These are phyloP conservation scores for Coemansia sp. DNA, from an alignment of 192 early-diverging fungal species.

Conservation along the genomic window DNA sequence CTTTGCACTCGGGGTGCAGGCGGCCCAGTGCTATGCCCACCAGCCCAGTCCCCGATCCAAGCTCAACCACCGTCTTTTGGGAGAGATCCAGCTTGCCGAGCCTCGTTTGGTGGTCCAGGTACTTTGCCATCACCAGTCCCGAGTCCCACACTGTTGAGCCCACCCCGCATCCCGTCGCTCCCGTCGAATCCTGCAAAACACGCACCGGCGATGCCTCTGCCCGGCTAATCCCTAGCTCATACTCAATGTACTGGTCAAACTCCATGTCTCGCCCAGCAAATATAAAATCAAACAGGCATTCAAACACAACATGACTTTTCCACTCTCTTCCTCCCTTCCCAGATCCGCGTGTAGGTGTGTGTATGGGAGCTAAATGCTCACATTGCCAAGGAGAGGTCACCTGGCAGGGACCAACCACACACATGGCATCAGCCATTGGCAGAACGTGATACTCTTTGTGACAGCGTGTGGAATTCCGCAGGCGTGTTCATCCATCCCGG, in stretches of 20 bases:
- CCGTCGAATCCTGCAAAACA: slow-evolving; percentile 33
- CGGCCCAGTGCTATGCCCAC: slow-evolving; percentile 29
- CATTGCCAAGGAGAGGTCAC: too few relatives aligned
- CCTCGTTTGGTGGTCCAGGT: slow-evolving; percentile 20
- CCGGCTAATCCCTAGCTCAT: slow-evolving; percentile 22
- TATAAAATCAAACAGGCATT: too few relatives aligned
- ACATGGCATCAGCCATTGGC: too few relatives aligned
- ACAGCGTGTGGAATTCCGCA: slow-evolving; percentile 1
- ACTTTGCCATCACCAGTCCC: slow-evolving; percentile 33
- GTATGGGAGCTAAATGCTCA: too few relatives aligned
- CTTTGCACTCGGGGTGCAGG: slow-evolving; percentile 18
- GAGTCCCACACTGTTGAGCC: slow-evolving; percentile 45
- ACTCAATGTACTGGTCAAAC: slow-evolving; percentile 30
- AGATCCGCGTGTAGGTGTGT: too few relatives aligned
- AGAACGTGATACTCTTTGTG: too few relatives aligned
- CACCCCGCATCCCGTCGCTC: slow-evolving; percentile 14
- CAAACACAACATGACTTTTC: too few relatives aligned
- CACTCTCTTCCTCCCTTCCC: too few relatives aligned
- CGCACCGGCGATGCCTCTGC: slow-evolving; percentile 9
- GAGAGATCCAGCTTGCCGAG: slow-evolving; percentile 16
- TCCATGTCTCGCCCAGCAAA: too few relatives aligned
- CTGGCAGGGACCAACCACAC: too few relatives aligned
- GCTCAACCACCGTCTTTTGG: slow-evolving; percentile 31
- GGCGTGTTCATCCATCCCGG: background rate
- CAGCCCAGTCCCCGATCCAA: slow-evolving; percentile 35